phyloP scores from a whole-genome alignment of 2,329 filamentous ascomycete species.

The Neonectria neomacrospora region DNA sequence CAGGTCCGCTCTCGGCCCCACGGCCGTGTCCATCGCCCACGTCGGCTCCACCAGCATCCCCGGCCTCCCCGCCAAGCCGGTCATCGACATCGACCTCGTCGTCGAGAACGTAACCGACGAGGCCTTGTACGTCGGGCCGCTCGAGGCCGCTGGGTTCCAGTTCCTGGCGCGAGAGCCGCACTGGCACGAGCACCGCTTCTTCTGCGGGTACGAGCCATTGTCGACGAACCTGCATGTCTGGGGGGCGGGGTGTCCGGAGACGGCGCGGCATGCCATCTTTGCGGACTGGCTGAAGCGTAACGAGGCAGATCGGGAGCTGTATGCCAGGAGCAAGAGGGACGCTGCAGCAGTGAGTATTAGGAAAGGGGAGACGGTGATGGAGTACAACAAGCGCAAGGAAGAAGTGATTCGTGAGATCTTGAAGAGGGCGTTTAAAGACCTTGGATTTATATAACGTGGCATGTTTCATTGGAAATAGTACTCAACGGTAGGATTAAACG shows the following conservation, averaged over 20 bases:
- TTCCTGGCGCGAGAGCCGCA: constrained; percentile 58
- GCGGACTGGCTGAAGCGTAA: constrained; percentile 55
- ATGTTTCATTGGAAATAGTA: too few relatives aligned
- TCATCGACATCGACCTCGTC: constrained; percentile 64
- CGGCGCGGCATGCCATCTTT: constrained; percentile 56
- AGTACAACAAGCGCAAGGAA: constrained; percentile 58
- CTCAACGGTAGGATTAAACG: too few relatives aligned
- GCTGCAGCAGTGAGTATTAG: constrained; percentile 44
- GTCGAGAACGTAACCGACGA: constrained; percentile 55
- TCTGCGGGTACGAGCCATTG: constrained; percentile 50
- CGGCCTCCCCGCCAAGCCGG: constrained; percentile 59
- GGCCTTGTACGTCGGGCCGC: constrained; percentile 53
- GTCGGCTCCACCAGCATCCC: constrained; percentile 63
- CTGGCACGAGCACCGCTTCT: constrained; percentile 62
- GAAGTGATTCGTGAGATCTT: constrained; percentile 53
- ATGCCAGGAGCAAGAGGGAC: constrained; percentile 53
- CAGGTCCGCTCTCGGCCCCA: constrained; percentile 48
- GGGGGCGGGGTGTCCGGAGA: constrained; percentile 55
- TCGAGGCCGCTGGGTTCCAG: constrained; percentile 57
- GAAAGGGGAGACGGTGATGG: constrained; percentile 45
- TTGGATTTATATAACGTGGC: constrained; percentile 31
- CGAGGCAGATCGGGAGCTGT: constrained; percentile 53
- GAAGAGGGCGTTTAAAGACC: constrained; percentile 39
- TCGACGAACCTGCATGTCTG: constrained; percentile 61
- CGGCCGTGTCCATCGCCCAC: constrained; percentile 55